Conservation (phyloP, 495 filamentous ascomycete genomes). For the Penicillium salamii region DNA sequence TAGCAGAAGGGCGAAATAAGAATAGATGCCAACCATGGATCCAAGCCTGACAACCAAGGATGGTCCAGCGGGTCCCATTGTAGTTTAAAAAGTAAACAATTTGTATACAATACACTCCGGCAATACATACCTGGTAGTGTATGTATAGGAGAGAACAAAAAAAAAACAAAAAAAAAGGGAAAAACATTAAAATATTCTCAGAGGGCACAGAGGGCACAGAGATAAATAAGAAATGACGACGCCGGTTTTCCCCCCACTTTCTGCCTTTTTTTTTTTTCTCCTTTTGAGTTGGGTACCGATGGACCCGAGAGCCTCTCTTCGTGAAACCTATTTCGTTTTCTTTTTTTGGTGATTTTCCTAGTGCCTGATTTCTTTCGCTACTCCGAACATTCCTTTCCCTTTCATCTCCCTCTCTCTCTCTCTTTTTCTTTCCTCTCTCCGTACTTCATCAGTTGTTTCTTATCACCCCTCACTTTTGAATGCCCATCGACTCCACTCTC, state of each 20-base stretch:
- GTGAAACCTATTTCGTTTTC: slow-evolving; percentile 14
- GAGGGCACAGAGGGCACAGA: background rate
- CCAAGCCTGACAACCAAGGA: too few species aligned
- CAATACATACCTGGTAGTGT: too few species aligned
- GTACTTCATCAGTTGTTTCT: slow-evolving; percentile 3
- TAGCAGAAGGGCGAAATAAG: too few species aligned
- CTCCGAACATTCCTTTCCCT: slow-evolving; percentile 6
- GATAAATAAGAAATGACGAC: slow-evolving; percentile 10
- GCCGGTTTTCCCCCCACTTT: slow-evolving; percentile 5
- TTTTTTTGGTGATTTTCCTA: slow-evolving; percentile 7
- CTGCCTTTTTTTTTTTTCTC: slow-evolving; percentile 12
- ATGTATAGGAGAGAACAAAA: background rate
- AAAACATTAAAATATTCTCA: background rate
- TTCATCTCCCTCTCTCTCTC: background rate
- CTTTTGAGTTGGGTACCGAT: slow-evolving; percentile 22
- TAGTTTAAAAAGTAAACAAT: too few species aligned
- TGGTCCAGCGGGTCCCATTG: too few species aligned
- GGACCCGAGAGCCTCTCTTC: slow-evolving; percentile 22
- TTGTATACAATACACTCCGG: too few species aligned
- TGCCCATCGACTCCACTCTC: slow-evolving; percentile 25
- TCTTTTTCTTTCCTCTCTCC: slow-evolving; percentile 4
- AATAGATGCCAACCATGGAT: too few species aligned
- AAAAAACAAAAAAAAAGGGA: background rate
- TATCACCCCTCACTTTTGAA: slow-evolving; percentile 11
- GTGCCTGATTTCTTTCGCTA: slow-evolving; percentile 7